Evolutionary conservation across 495 filamentous ascomycete genomes (phyloP), one percentile per base, ranked within the genome.

Genomic region (Aspergillus nanangensis): DNA sequence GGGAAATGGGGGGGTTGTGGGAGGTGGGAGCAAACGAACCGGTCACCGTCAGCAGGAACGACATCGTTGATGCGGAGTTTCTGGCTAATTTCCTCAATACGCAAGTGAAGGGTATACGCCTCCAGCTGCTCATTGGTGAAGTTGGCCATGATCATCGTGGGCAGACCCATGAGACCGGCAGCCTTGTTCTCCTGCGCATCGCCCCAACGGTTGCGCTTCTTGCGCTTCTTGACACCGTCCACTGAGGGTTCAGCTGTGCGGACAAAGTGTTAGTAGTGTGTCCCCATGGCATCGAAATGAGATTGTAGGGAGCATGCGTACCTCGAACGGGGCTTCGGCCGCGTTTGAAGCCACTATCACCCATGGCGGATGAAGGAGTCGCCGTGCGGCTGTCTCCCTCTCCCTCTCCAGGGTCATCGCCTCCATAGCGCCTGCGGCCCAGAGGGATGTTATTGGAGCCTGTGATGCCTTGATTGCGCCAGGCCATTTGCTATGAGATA

Each of bases 81-180:
- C 73, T 98, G 91, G 62, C 89, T 96, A 57, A 98, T 98, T 70
- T 98, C 93, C 65, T 96, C 90, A 52, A 98, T 94, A 62, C 93
- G 88, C 52, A 98, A 71, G 65, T 98, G 91, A 45, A 96, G 70
- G 14, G 88, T 89, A 61, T 98, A 98, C 14, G 93, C 93, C 67
- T 98, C 93, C 34, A 96, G 80, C 71, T 98, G 93, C 71, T 98
- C 93, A 63, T 80, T 90, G 37, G 93, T 97, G 88, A 98, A 96
- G 67, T 90, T 88, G 38, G 88, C 89, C 65, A 88, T 86, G 71
- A 98, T 96, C 65, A 90, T 86, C 14, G 92, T 96, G 24, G 93
- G 89, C 60, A 98, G 80, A 48, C 94, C 93, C 91, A 98, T 96
- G 44, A 98, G 76, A 48, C 93, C 93, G 46, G 90, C 93, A 17